Evolutionary conservation across 257 asterid species (phyloP).

Genomic region (Przewalskia tangutica): DNA sequence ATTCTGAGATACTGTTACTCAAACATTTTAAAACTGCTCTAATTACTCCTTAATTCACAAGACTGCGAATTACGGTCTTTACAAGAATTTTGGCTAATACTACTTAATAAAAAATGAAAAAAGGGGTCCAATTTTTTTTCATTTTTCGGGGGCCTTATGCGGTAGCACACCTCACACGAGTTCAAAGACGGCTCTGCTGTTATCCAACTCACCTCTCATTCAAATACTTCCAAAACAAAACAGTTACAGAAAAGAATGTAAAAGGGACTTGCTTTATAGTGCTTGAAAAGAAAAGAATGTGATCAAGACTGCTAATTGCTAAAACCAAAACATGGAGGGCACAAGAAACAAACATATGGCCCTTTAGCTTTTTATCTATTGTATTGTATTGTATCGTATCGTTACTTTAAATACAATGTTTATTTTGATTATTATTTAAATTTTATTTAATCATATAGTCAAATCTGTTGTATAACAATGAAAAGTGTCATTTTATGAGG

Average conservation of each 20-base stretch:
- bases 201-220: background rate
- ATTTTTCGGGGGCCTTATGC: too few relatives aligned
- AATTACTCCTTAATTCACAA: too few relatives aligned
- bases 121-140: too few relatives aligned
- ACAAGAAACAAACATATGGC: slow-evolving; percentile 1
- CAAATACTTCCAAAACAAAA: slow-evolving; percentile 3
- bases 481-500: background rate
- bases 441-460: background rate
- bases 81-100: too few relatives aligned
- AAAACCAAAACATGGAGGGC: background rate
- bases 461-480: background rate
- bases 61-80: too few relatives aligned
- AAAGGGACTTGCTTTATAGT: background rate
- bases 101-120: too few relatives aligned
- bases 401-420: too few relatives aligned
- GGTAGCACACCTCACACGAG: too few relatives aligned
- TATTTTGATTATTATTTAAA: background rate
- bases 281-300: background rate
- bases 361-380: background rate
- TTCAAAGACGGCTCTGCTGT: too few relatives aligned
- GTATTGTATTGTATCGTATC: background rate
- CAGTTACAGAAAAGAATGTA: background rate
- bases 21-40: too few relatives aligned
- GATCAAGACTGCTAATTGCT: background rate
- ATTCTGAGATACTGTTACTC: background rate